phyloP scores from a whole-genome alignment of 495 filamentous ascomycete species.

The Penicillium salamii region DNA sequence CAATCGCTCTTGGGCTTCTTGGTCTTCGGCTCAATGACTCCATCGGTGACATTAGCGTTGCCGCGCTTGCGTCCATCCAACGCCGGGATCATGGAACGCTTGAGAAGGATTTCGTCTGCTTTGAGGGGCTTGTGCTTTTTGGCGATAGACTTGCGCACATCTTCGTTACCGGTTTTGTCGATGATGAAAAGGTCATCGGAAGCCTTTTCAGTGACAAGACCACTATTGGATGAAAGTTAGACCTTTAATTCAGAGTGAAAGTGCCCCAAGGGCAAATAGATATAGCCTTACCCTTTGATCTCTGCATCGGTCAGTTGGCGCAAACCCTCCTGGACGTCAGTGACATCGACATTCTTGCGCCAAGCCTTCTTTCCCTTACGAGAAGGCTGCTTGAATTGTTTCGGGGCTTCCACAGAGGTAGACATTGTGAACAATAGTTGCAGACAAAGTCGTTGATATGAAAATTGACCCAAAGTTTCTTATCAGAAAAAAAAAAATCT shows the following conservation, averaged over 20 bases:
- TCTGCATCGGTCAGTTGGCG: conserved; percentile 82
- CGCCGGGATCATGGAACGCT: conserved; percentile 74
- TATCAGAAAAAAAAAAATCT: conserved; percentile 26
- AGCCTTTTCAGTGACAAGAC: conserved; percentile 73
- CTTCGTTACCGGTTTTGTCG: conserved; percentile 66
- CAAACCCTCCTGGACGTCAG: conserved; percentile 78
- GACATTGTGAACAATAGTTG: conserved; percentile 32
- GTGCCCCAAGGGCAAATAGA: background rate
- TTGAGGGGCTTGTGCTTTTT: conserved; percentile 74
- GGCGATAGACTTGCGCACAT: conserved; percentile 57
- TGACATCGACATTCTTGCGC: conserved; percentile 95
- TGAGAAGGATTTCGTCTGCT: conserved; percentile 84
- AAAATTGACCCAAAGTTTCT: conserved; percentile 27
- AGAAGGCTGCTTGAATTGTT: conserved; percentile 75
- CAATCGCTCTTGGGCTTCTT: conserved; percentile 75
- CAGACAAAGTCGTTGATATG: background rate
- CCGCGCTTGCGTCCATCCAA: conserved; percentile 73
- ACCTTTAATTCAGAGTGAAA: background rate
- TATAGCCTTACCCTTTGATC: conserved; percentile 68
- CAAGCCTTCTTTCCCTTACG: conserved; percentile 98
- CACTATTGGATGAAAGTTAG: conserved; percentile 49
- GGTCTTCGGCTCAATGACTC: conserved; percentile 60
- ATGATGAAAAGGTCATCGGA: conserved; percentile 79
- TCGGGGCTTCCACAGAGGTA: conserved; percentile 43
- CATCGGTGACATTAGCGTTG: conserved; percentile 55